Evolutionary conservation across 306 rosid genomes (phyloP), one percentile per base, ranked within the genome.

Genomic region (Hylodesmum podocarpum): DNA sequence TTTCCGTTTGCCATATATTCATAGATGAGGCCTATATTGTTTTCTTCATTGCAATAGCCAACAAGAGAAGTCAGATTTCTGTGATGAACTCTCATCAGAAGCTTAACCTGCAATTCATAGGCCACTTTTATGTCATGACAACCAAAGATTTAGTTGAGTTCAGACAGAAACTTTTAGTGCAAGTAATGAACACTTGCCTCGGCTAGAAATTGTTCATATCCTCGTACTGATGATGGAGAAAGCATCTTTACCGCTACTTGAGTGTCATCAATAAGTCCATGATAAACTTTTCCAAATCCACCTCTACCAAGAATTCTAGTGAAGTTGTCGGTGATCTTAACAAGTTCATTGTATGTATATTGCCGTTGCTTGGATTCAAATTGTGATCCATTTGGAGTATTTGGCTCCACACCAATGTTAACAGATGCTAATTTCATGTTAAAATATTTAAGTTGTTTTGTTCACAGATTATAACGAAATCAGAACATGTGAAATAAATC

Each of bases 211-310:
- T 88, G 86, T 12, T 81, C 76, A 72, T 79, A 73, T 6, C 92
- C 88, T 41, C 73, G 87, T 13, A 41, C 75, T 19, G 92, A 65
- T 7, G 89, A 70, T 28, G 65, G 24, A 5, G 90, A 84, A 61
- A 86, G 88, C 72, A 86, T 70, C 86, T 90, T 90, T 4, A 86
- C 80, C 50, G 92, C 92, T 14, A 90, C 94, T 82, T 77, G 75
- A 72, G 65, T 77, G 39, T 66, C 80, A 15, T 83, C 88, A 31
- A 82, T 21, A 36, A 57, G 29, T 15, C 91, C 91, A 46, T 81
- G 71, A 64, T 72, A 89, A 37, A 87, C 94, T 13, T 46, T 57
- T 46, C 91, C 89, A 41, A 83, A 87, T 50, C 89, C 89, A 50
- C 91, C 91, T 50, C 44, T 81, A 5, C 87, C 91, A 5, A 87